Evolutionary conservation across 495 filamentous ascomycete species (phyloP).

Genomic region (Podospora anserina): DNA sequence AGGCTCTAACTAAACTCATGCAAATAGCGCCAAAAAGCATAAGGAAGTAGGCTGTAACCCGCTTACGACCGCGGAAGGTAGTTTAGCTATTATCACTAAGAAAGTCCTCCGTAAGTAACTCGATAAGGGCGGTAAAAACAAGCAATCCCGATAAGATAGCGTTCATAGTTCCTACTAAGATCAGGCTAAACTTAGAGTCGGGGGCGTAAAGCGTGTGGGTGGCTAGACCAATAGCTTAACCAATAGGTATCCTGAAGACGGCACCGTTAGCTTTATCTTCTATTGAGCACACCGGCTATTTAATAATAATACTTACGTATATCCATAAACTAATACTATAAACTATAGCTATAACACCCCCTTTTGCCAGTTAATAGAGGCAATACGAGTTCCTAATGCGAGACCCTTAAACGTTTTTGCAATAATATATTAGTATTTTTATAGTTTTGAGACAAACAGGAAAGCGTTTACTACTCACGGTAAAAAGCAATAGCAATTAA

Average conservation of each 20-base stretch:
- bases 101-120: slow-evolving; percentile 89
- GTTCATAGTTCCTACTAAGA: slow-evolving; percentile 91
- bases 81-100: slow-evolving; percentile 82
- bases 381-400: slow-evolving; percentile 70
- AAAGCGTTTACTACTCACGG: slow-evolving; percentile 34
- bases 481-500: slow-evolving; percentile 80
- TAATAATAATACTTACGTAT: slow-evolving; percentile 28
- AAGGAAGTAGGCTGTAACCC: slow-evolving; percentile 68
- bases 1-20: slow-evolving; percentile 90
- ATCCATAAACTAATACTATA: slow-evolving; percentile 88
- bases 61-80: slow-evolving; percentile 62
- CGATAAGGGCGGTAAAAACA: slow-evolving; percentile 84
- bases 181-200: slow-evolving; percentile 68
- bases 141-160: slow-evolving; percentile 79
- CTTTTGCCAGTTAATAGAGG: slow-evolving; percentile 56
- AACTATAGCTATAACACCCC: slow-evolving; percentile 68
- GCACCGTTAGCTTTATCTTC: slow-evolving; percentile 7
- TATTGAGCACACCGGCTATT: too few species aligned
- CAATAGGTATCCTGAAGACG: slow-evolving; percentile 71
- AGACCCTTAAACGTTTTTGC: slow-evolving; percentile 66
- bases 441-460: too few species aligned
- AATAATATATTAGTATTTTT: not conserved
- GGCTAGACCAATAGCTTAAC: slow-evolving; percentile 83
- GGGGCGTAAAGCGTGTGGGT: slow-evolving; percentile 83
- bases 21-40: slow-evolving; percentile 72